Percentiles rank a stretch among this genome's conserved stretches.
These are phyloP conservation scores for Silene noctiflora DNA, from an alignment of 179 eudicot species.

Conservation along the genomic window DNA sequence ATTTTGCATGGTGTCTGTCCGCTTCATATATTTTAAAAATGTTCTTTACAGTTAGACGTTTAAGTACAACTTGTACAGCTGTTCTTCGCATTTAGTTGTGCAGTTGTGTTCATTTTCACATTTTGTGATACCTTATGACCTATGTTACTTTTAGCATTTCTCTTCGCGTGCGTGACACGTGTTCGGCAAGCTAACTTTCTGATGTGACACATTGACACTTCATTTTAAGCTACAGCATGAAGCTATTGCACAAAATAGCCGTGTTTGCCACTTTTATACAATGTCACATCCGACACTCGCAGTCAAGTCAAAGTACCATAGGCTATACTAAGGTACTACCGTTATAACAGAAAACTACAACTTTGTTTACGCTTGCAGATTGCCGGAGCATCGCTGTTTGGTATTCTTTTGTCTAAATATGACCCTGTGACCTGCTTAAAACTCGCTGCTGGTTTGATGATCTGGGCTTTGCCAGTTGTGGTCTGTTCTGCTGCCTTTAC, in stretches of 20 bases:
- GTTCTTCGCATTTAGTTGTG: background rate
- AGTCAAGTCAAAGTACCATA: background rate
- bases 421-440: constrained; percentile 84
- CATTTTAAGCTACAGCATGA: no score
- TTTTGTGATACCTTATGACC: no score
- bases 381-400: constrained; percentile 86
- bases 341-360: background rate
- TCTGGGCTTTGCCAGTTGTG: constrained; percentile 69
- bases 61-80: background rate
- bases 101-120: background rate
- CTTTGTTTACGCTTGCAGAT: constrained; percentile 48
- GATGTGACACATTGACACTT: no score
- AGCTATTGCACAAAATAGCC: no score
- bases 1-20: background rate
- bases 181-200: no score
- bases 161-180: no score
- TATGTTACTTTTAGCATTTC: no score
- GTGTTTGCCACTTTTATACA: background rate
- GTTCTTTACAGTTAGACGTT: no score
- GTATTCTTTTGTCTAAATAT: constrained; percentile 72
- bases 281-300: background rate
- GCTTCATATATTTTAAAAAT: no score
- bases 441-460: constrained; percentile 80
- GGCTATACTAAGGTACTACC: background rate
- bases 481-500: constrained; percentile 36